Conservation (phyloP, 2,329 filamentous ascomycete species). For the Zalaria obscura region DNA sequence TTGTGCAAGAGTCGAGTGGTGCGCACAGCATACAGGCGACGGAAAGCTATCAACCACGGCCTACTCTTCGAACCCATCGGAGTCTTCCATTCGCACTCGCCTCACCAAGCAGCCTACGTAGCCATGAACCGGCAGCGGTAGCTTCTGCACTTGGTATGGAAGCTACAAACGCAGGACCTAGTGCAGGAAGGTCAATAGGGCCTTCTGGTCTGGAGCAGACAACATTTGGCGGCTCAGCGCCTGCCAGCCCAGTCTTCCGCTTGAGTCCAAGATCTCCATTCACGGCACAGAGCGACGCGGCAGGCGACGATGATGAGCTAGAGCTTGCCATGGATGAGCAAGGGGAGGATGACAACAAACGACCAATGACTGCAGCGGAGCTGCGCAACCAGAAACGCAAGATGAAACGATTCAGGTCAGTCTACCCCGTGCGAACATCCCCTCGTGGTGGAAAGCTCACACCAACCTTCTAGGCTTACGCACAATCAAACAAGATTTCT, state of each 20-base stretch:
- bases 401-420: conserved; percentile 66
- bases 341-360: conserved; percentile 8
- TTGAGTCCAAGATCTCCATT: conserved; percentile 26
- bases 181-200: conserved; percentile 7
- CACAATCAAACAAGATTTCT: conserved; percentile 95
- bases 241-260: conserved; percentile 30
- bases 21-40: no score
- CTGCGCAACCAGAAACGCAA: conserved; percentile 35
- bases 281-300: conserved; percentile 13
- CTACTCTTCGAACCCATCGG: conserved; percentile 27
- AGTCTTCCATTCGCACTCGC: conserved; percentile 29
- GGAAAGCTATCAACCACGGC: conserved; percentile 10
- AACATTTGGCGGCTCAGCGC: conserved; percentile 27
- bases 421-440: no score
- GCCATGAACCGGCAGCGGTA: no score
- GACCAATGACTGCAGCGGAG: conserved; percentile 30
- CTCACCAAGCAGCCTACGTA: conserved; percentile 2
- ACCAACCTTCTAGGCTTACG: conserved; percentile 55
- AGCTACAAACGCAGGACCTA: no score
- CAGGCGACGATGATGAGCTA: conserved; percentile 23
- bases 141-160: no score
- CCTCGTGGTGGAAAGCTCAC: no score
- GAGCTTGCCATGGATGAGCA: conserved; percentile 11
- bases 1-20: no score
- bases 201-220: conserved; percentile 1